Evolutionary conservation across 371 early-diverging fungal species (phyloP).

Genomic region (Mucor indicus): DNA sequence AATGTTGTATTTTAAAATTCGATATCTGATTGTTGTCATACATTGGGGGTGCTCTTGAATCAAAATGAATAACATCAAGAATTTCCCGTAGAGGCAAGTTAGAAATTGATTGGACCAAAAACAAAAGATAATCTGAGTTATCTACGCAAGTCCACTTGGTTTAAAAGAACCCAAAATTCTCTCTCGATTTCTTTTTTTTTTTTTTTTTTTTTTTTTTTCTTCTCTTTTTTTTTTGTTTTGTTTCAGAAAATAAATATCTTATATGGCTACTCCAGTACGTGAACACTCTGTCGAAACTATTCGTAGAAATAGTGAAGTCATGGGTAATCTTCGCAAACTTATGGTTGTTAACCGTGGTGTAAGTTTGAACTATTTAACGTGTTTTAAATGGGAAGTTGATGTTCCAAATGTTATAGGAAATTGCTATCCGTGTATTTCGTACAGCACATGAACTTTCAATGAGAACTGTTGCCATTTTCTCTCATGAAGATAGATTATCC

Average conservation of each 20-base stretch:
- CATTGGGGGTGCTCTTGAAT: no score
- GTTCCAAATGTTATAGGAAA: conserved; percentile 57
- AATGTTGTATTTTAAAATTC: no score
- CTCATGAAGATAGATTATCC: conserved; percentile 84
- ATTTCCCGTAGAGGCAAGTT: no score
- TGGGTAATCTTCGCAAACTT: conserved; percentile 46
- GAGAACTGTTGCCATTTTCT: conserved; percentile 84
- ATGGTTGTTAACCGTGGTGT: conserved; percentile 67
- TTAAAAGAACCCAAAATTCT: no score
- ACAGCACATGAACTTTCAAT: conserved; percentile 90
- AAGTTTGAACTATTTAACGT: conserved; percentile 17
- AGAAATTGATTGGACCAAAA: no score
- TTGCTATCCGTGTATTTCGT: conserved; percentile 88
- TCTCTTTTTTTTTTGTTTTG: not conserved
- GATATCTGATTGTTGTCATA: no score
- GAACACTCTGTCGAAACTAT: conserved; percentile 61
- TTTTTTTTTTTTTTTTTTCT: not conserved
- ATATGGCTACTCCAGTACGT: conserved; percentile 26
- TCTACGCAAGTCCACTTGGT: no score
- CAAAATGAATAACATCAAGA: no score
- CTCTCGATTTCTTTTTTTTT: no score
- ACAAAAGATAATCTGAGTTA: no score
- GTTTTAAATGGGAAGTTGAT: not conserved
- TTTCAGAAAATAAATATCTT: not conserved
- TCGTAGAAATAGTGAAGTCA: conserved; percentile 47